phyloP scores from a whole-genome alignment of 495 filamentous ascomycete species.

The Chaetomium cochliodes region DNA sequence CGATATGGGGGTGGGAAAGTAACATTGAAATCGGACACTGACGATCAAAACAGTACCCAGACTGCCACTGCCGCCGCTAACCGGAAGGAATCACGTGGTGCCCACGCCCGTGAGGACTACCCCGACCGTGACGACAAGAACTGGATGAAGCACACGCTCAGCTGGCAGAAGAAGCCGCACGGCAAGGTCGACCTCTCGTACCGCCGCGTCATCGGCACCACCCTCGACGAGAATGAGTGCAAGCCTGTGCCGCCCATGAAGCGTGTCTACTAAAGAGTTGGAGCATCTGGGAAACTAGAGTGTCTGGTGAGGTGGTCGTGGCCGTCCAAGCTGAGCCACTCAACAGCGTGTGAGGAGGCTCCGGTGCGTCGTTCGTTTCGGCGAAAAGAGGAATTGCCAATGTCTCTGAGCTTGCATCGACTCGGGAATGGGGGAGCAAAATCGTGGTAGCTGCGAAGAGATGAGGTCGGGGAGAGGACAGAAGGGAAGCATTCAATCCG shows the following conservation, averaged over 20 bases:
- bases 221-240: constrained; percentile 88
- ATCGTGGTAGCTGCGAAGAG: background rate
- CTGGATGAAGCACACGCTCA: constrained; percentile 99
- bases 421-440: background rate
- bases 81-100: constrained; percentile 91
- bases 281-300: background rate
- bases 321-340: background rate
- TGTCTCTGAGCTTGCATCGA: background rate
- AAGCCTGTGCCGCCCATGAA: constrained; percentile 84
- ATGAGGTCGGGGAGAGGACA: background rate
- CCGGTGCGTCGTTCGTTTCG: background rate
- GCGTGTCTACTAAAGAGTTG: constrained; percentile 65
- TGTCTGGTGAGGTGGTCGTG: background rate
- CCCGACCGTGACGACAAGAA: constrained; percentile 88
- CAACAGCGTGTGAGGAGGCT: constrained; percentile 8
- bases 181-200: constrained; percentile 75
- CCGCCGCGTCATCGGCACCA: constrained; percentile 70
- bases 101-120: constrained; percentile 93
- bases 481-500: background rate
- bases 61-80: constrained; percentile 82
- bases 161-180: constrained; percentile 86
- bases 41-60: constrained; percentile 57
- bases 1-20: background rate
- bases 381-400: background rate
- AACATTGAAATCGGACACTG: background rate